A percentile compares a stretch with the other conserved stretches of the same genome.
phyloP scores from a whole-genome alignment of 2,329 filamentous ascomycete species.

The Venturia oleaginea region DNA sequence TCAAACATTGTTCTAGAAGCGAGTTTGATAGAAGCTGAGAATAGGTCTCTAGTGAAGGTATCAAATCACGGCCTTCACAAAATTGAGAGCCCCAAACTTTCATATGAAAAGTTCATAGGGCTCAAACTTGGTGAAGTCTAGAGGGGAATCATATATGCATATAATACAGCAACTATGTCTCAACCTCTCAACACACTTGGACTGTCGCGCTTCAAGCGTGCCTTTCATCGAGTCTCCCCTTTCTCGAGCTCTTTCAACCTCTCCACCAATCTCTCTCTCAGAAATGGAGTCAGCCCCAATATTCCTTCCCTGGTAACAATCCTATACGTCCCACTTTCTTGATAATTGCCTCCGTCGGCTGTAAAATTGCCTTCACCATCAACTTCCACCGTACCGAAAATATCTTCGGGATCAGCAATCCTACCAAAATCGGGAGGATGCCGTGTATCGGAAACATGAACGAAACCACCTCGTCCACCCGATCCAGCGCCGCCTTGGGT shows the following conservation, averaged over 20 bases:
- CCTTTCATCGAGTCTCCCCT: background rate
- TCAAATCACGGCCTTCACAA: too few species aligned
- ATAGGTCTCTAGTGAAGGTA: too few species aligned
- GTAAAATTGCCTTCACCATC: slow-evolving; percentile 49
- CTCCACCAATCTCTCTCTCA: slow-evolving; percentile 41
- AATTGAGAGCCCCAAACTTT: too few species aligned
- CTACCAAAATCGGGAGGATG: slow-evolving; percentile 54
- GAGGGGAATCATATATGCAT: too few species aligned
- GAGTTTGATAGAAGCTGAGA: too few species aligned
- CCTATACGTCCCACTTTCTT: slow-evolving; percentile 54
- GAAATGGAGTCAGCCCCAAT: slow-evolving; percentile 39
- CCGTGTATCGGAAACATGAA: slow-evolving; percentile 53
- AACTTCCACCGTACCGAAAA: slow-evolving; percentile 55
- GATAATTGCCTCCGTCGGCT: slow-evolving; percentile 41
- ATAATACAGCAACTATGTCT: too few species aligned
- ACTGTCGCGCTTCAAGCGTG: too few species aligned
- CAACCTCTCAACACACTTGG: too few species aligned
- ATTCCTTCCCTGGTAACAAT: slow-evolving; percentile 52
- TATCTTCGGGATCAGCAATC: slow-evolving; percentile 59
- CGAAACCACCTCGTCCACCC: slow-evolving; percentile 50
- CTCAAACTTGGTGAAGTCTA: too few species aligned
- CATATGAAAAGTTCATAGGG: too few species aligned
- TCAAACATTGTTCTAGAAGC: too few species aligned
- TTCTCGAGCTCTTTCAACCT: slow-evolving; percentile 27
- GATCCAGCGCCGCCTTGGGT: slow-evolving; percentile 50